Base-by-base conservation (phyloP, 2,329 filamentous ascomycete genomes). In the Parastagonospora nodorum region DNA sequence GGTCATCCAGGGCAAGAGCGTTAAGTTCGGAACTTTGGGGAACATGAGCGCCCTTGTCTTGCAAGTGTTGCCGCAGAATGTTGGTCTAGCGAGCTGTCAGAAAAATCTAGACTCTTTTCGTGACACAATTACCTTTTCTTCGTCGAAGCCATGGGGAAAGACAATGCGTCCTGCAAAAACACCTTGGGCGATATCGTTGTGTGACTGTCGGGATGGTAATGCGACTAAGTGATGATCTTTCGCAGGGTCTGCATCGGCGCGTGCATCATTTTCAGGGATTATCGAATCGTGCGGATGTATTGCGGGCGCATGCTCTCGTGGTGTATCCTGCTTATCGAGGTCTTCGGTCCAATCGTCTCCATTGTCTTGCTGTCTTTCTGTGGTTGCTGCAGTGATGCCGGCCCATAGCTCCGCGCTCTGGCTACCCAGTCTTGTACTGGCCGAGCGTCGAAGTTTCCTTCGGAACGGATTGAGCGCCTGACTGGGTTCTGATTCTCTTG, bases 381-480 rank as follows among this genome's bases (percentile, higher is more conserved):
- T 60, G 46, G 66, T 63, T 7, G 56, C 67, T 37, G 66, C 85
- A 19, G 94, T 82, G 51, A 99, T 95, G 63, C 95, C 90, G 5
- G 88, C 88, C 93, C 93, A 97, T n/a, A 97, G 82, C 27, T 85
- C 86, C 63, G 92, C 86, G 60, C 87, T 88, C 65, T 97, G 92
- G 42, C 82, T 88, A 50, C 82, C 87, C 29, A 97, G 78, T 70
- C 91, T 93, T 67, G 88, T 86, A 72, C 92, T 97, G 16, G 92
- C 89, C 5, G 90, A 92, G 64, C 92, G 88, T 60, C 94, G 86
- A 59, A 99, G 75, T 75, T 97, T 97, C 59, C 92, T 84, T 55
- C 85, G 84, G 24, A 62, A 61, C 4, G 67, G 63, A 4, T 88
- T 86, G 10, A 73, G 71, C 2, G 60, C 41, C 27, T 63, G 59